These are phyloP conservation scores for Escovopsis sp. DNA, from an alignment of 2,329 filamentous ascomycete species.

Conservation along the genomic window DNA sequence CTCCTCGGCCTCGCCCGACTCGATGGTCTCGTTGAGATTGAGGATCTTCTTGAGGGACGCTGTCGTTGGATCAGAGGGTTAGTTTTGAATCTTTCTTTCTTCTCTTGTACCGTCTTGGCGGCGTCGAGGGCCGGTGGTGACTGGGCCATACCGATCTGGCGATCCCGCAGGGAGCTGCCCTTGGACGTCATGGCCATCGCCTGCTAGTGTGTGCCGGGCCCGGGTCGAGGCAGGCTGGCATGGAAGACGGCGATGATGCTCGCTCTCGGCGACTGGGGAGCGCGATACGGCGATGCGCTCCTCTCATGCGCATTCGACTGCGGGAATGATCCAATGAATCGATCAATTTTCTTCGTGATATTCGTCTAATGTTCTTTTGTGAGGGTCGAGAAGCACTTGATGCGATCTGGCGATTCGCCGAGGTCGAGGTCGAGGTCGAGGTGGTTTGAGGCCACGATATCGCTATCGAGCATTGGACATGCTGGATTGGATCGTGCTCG, in stretches of 20 bases:
- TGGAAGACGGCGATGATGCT: background rate
- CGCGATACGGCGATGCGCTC: background rate
- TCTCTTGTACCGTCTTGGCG: no score
- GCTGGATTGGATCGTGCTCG: no score
- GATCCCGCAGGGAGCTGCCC: conserved; percentile 33
- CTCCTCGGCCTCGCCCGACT: conserved; percentile 47
- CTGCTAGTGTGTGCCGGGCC: background rate
- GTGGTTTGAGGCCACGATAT: conserved; percentile 10
- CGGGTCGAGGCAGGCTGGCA: background rate
- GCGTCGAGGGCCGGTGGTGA: no score
- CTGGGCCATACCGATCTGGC: conserved; percentile 35
- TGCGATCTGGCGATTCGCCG: conserved; percentile 1
- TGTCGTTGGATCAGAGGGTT: conserved; percentile 19
- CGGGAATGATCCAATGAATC: background rate
- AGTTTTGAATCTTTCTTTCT: no score
- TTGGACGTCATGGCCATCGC: conserved; percentile 27
- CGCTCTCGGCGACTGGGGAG: background rate
- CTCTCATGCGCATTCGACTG: background rate
- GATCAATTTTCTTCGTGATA: background rate
- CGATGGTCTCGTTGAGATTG: conserved; percentile 70
- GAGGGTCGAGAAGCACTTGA: background rate
- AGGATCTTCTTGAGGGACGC: conserved; percentile 91
- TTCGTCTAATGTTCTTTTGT: no score
- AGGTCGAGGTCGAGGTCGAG: background rate
- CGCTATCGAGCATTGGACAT: background rate